Base-by-base conservation (phyloP, 805 yeast genomes). In the Candida pini region DNA sequence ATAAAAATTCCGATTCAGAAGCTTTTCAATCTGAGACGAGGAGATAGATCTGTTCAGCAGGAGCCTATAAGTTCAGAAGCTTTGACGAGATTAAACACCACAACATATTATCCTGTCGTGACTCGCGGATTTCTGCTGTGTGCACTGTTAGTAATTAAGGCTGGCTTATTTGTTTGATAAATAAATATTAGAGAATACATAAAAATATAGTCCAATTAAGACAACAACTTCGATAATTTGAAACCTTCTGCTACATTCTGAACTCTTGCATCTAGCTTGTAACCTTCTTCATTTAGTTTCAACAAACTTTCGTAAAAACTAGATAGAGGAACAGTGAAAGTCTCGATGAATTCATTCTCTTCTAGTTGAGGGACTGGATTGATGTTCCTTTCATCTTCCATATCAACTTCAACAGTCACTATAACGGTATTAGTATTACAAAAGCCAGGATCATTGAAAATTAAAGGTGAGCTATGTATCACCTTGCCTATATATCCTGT, bases 341-440 rank as follows among this genome's bases (percentile, higher is more conserved):
- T 78, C 49, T 88, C 97, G 33, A 90, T 92, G 55, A 83, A 90
- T 63, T 90, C 98, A 41, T 79, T 82, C 6, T 87, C 96, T 61
- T 92, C 97, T 42, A 92, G 66, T 43, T 82, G 69, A 2, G 94
- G 75, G 37, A 64, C 53, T 1, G 96, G 97, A 41, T 78, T 64
- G 40, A 59, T 46, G 57, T 90, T 92, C 40, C 79, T 73, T 14
- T 70, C 71, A 36, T 76, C 78, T 2, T 62, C 48, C 62, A 84
- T 60, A 51, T 90, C 97, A 14, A 90, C 76, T 34, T 79, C 74
- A 10, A 86, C 84, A 19, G 80, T 78, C 2, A 90, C 92, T 39
- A 90, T 62, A 17, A 79, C 78, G 64, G 86, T 67, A 51, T 84
- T 89, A 14, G 97, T 90, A 57, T 90, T 88, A 47, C 95, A 82